These are phyloP conservation scores for Pseudogymnoascus sp. DNA, from an alignment of 2,329 filamentous ascomycete genomes.

Conservation along the genomic window DNA sequence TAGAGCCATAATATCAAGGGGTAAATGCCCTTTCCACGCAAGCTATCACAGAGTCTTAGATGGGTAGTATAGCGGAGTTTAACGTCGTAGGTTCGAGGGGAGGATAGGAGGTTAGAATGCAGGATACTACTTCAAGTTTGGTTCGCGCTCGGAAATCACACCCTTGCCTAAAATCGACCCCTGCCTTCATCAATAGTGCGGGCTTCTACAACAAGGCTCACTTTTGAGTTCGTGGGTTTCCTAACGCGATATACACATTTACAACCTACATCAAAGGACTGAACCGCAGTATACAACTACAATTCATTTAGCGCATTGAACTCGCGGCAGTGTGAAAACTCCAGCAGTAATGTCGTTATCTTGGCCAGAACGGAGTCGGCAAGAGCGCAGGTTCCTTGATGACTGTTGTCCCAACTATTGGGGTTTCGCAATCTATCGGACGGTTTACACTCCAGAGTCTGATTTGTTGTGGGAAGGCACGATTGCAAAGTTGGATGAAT, in stretches of 20 bases:
- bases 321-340: not conserved
- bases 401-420: not conserved
- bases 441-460: conserved; percentile 21
- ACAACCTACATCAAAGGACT: not conserved
- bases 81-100: no score
- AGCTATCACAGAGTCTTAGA: no score
- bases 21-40: no score
- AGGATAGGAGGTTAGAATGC: no score
- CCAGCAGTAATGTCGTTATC: not conserved
- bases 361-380: not conserved
- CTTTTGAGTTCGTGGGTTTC: not conserved
- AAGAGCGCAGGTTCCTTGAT: not conserved
- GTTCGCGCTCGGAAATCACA: no score
- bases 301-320: not conserved
- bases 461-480: conserved; percentile 15
- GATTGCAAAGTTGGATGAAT: conserved; percentile 16
- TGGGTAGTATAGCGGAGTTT: no score
- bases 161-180: not conserved
- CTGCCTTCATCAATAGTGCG: not conserved
- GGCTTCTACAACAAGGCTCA: not conserved
- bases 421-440: conserved; percentile 19
- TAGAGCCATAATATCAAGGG: no score
- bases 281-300: not conserved
- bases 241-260: not conserved
- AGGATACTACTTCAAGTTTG: no score